Conservation (phyloP, 371 early-diverging fungal species). For the Syncephalastrum monosporum region DNA sequence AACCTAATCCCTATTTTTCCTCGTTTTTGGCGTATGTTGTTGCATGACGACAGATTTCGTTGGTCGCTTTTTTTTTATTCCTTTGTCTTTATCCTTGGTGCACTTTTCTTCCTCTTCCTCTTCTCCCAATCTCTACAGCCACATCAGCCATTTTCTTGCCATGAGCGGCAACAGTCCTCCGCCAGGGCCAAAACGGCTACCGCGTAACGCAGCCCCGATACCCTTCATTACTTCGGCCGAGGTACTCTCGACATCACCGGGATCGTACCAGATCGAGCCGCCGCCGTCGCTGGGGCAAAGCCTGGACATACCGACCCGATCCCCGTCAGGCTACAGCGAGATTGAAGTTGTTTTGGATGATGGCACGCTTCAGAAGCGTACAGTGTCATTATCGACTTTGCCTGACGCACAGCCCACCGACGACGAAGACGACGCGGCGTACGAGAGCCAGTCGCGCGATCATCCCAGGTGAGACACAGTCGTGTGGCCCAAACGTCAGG, state of each 20-base stretch:
- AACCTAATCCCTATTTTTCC: too few species aligned
- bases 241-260: not conserved
- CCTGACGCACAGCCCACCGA: conserved; percentile 10
- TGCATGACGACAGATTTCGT: too few species aligned
- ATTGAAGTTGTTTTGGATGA: conserved; percentile 33
- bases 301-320: conserved; percentile 5
- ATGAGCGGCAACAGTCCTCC: too few species aligned
- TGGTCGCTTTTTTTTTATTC: too few species aligned
- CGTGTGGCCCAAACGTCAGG: too few species aligned
- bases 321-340: conserved; percentile 18
- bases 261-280: conserved; percentile 4
- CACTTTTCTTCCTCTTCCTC: too few species aligned
- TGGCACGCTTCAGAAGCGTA: conserved; percentile 24
- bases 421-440: conserved; percentile 4
- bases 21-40: too few species aligned
- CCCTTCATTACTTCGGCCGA: conserved; percentile 1
- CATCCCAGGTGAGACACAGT: not conserved
- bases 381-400: conserved; percentile 28
- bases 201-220: conserved; percentile 6
- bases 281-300: conserved; percentile 6
- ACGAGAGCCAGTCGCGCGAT: not conserved
- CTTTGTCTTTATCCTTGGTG: too few species aligned
- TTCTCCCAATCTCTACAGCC: too few species aligned
- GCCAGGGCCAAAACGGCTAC: conserved; percentile 1
- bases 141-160: too few species aligned